These are phyloP conservation scores for Halophytophthora batemanensis DNA, from an alignment of 352 stramenopile genomes.

Conservation along the genomic window DNA sequence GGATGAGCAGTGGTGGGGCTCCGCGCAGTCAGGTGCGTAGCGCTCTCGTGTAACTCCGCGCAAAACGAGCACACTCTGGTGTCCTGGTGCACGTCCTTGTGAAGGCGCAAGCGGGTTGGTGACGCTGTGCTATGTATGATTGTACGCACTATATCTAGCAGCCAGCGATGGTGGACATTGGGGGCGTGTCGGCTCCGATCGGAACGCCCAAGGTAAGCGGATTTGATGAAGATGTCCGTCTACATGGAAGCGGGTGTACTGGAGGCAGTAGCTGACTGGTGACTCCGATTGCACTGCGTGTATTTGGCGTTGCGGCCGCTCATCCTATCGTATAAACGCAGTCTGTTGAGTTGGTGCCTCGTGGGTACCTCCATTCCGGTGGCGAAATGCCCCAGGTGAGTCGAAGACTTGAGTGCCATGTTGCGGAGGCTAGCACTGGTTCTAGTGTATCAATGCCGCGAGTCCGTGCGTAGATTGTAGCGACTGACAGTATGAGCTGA, in stretches of 20 bases:
- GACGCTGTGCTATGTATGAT: no score
- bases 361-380: slow-evolving; percentile 38
- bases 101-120: no score
- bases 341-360: slow-evolving; percentile 50
- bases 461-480: not conserved
- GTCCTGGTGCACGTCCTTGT: no score
- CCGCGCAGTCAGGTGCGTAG: not conserved
- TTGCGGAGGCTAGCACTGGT: not conserved
- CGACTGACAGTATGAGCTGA: not conserved
- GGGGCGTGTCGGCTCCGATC: slow-evolving; percentile 45
- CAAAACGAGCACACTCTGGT: no score
- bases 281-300: not conserved
- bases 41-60: no score
- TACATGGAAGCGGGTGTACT: no score
- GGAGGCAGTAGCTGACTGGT: not conserved
- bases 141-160: not conserved
- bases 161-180: slow-evolving; percentile 51
- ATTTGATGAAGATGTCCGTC: not conserved
- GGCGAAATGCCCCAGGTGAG: slow-evolving; percentile 43
- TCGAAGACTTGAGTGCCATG: not conserved
- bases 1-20: not conserved
- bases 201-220: slow-evolving; percentile 22
- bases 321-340: slow-evolving; percentile 6
- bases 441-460: not conserved
- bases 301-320: no score